phyloP scores from a whole-genome alignment of 148 eudicot species.

The Chenopodium suecicum region DNA sequence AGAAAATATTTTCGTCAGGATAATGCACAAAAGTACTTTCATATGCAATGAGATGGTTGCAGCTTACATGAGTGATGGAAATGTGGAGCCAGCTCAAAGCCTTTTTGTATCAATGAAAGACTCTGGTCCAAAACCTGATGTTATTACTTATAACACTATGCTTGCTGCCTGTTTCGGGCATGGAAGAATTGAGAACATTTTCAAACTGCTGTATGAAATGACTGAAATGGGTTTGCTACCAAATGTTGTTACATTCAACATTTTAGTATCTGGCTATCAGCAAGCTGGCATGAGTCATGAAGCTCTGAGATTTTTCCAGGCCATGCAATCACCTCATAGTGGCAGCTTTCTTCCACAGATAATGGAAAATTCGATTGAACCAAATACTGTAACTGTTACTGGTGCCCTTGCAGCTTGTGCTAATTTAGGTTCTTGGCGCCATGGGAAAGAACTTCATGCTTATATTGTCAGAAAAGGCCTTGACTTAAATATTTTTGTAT shows the following conservation, averaged over 20 bases:
- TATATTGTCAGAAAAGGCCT: constrained; percentile 31
- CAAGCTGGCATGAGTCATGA: constrained; percentile 44
- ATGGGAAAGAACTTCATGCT: constrained; percentile 58
- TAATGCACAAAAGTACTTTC: constrained; percentile 37
- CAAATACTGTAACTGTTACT: constrained; percentile 39
- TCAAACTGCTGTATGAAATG: constrained; percentile 42
- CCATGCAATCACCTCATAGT: constrained; percentile 39
- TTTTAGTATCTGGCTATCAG: constrained; percentile 51
- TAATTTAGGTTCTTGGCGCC: constrained; percentile 33
- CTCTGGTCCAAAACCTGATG: constrained; percentile 42
- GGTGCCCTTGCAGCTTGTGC: constrained; percentile 60
- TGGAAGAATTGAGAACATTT: constrained; percentile 38
- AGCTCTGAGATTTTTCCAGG: constrained; percentile 46
- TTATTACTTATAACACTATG: constrained; percentile 49
- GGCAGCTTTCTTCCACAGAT: constrained; percentile 19
- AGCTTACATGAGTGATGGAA: constrained; percentile 44
- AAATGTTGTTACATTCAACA: constrained; percentile 42
- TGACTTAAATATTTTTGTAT: constrained; percentile 43
- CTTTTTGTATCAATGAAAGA: constrained; percentile 38
- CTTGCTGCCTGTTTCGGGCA: constrained; percentile 47
- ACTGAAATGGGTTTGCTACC: constrained; percentile 39
- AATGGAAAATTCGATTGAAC: constrained; percentile 21
- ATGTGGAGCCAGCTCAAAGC: constrained; percentile 29
- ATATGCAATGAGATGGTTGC: constrained; percentile 63
- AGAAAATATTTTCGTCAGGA: constrained; percentile 34